phyloP scores from a whole-genome alignment of 345 rosid genomes.

The Eucalyptus coolabah region DNA sequence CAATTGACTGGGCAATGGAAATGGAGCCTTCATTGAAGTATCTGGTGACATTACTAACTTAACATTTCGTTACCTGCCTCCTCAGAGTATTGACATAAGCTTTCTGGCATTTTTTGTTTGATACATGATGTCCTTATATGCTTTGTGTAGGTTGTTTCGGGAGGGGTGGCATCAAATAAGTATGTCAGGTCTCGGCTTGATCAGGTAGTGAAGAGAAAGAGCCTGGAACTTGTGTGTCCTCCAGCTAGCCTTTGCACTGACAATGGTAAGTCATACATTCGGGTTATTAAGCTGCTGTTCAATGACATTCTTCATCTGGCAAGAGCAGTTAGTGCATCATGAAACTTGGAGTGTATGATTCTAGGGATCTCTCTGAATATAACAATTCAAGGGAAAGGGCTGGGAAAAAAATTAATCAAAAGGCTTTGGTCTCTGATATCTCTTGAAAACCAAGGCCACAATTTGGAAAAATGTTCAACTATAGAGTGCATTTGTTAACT shows the following conservation, averaged over 20 bases:
- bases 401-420: not conserved
- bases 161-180: conserved; percentile 93
- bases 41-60: conserved; percentile 33
- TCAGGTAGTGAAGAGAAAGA: conserved; percentile 46
- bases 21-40: conserved; percentile 74
- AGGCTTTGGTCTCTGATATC: not conserved
- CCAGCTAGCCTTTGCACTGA: conserved; percentile 91
- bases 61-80: not conserved
- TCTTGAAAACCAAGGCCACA: not conserved
- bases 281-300: not conserved
- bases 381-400: not conserved
- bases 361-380: not conserved
- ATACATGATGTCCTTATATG: not conserved
- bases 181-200: conserved; percentile 65
- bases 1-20: conserved; percentile 81
- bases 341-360: not conserved
- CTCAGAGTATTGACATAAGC: not conserved
- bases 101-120: not conserved
- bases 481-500: not conserved
- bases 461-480: not conserved
- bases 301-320: not conserved
- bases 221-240: conserved; percentile 75
- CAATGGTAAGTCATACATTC: conserved; percentile 37
- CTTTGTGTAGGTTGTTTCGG: conserved; percentile 67
- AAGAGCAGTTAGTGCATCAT: not conserved